phyloP scores from a whole-genome alignment of 345 rosid genomes.

The Linum trigynum region DNA sequence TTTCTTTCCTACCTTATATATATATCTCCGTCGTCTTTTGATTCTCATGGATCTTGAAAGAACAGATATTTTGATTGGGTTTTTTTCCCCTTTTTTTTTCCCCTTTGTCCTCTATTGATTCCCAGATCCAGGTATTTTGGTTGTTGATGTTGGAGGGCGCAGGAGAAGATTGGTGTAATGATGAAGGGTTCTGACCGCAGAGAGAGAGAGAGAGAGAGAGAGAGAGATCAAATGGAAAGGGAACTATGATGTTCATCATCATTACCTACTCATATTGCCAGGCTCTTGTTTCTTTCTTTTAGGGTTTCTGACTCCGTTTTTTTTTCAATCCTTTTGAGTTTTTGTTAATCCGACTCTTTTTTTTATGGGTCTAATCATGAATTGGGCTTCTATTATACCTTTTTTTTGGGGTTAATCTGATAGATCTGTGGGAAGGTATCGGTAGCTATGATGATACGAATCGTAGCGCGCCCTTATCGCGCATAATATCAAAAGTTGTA shows the following conservation, averaged over 20 bases:
- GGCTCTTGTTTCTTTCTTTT: constrained; percentile 19
- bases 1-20: neutral
- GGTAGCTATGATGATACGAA: constrained; percentile 11
- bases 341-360: constrained; percentile 36
- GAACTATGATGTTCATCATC: constrained; percentile 17
- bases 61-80: neutral
- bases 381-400: constrained; percentile 11
- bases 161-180: constrained; percentile 59
- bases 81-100: constrained; percentile 5
- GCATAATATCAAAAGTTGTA: too few relatives aligned
- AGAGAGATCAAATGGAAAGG: neutral
- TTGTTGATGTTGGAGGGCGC: constrained; percentile 10
- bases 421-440: neutral
- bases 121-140: constrained; percentile 4
- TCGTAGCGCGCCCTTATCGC: neutral
- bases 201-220: constrained; percentile 14
- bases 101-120: neutral
- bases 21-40: neutral
- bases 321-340: constrained; percentile 9
- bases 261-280: constrained; percentile 22
- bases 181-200: constrained; percentile 43
- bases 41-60: neutral
- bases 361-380: constrained; percentile 12
- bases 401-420: neutral
- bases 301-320: constrained; percentile 22